Conservation (phyloP, 257 asterid genomes). For the Capsicum pubescens region DNA sequence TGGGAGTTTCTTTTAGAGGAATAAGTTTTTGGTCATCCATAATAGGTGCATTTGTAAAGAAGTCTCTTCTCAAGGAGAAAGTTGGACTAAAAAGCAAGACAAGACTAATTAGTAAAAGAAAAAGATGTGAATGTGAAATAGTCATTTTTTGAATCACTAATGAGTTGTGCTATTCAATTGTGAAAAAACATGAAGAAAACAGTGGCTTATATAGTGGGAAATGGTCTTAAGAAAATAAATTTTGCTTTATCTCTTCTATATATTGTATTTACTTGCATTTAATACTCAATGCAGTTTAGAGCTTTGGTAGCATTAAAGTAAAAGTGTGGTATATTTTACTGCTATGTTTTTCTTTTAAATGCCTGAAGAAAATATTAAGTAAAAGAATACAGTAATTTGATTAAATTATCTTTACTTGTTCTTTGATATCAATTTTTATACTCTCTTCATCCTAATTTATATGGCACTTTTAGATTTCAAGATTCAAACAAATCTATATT, state of each 20-base stretch:
- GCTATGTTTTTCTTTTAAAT: neutral
- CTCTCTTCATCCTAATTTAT: no score
- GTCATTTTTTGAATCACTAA: neutral
- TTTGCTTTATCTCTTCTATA: neutral
- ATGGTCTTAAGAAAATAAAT: neutral
- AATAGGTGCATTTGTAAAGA: neutral
- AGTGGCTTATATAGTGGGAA: neutral
- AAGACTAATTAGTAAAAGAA: neutral
- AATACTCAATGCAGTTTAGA: neutral
- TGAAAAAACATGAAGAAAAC: neutral
- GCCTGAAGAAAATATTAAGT: neutral
- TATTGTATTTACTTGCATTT: neutral
- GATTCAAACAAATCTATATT: no score
- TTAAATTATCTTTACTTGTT: neutral
- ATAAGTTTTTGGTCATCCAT: neutral
- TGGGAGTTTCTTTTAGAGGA: no score
- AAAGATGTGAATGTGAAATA: slow-evolving; percentile 13
- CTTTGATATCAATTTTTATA: neutral
- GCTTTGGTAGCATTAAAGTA: neutral
- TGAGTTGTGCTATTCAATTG: neutral
- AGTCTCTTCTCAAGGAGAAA: neutral
- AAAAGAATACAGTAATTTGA: neutral
- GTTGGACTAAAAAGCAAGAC: neutral
- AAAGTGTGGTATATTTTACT: neutral
- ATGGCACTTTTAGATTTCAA: no score